Base-by-base conservation (phyloP, 768 basidiomycete species). In the Chalciporus chontae region DNA sequence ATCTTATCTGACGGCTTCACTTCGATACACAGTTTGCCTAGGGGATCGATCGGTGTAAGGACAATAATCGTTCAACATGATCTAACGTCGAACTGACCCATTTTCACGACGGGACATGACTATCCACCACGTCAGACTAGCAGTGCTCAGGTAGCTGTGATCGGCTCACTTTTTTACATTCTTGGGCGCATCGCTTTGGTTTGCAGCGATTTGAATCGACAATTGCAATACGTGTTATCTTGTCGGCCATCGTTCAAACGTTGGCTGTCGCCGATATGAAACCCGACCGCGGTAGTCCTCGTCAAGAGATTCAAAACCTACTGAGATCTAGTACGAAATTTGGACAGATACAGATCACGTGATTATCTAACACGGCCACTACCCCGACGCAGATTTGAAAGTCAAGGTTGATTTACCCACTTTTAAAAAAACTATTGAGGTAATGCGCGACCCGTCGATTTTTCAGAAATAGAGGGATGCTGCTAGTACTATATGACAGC, bases 21-120 rank as follows among this genome's bases (percentile, higher is more conserved):
- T 73, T 98, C 96, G 59, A 98, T 98, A 76, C 96, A 99, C 19
- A 99, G 77, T 72, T 96, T 97, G 15, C 96, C 92, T 94, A 58
- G 5, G 18, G 39, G 23, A 17, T 5, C n/a, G 3, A 3, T 29
- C 17, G 1, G 19, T 24, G 46, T 17, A 45, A 51, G 24, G 6
- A 36, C 1, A 9, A 5, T 5, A 14, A 7, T 15, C 9, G 37
- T 31, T 43, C 19, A 24, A 36, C 18, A 18, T 8, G 51, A 55
- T 49, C 46, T 32, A 48, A 39, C 17, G 44, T 41, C 43, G 43
- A 14, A 65, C 77, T 50, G 63, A 90, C 91, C 94, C 94, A 96
- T 96, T 75, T 92, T 92, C 48, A 96, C 94, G 43, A 96, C 94
- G 15, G 94, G 94, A 78, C 94, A 97, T 70, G 87, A 87, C 85